These are phyloP conservation scores for Penicillium verrucosum DNA, from an alignment of 2,329 filamentous ascomycete species.

Conservation along the genomic window DNA sequence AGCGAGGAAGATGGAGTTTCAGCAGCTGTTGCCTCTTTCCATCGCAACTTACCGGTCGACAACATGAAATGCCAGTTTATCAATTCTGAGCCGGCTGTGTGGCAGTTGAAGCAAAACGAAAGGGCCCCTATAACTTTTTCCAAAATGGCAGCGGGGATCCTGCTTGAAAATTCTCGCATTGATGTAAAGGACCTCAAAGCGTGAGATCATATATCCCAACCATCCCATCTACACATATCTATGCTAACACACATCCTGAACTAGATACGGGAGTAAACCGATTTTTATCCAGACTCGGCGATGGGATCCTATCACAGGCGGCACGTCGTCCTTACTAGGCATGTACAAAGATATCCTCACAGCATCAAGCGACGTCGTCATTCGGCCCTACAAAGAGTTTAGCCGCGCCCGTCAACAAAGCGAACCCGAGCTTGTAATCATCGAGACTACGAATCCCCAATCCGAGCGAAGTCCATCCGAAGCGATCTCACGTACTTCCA, in stretches of 20 bases:
- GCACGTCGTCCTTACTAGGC: constrained; percentile 22
- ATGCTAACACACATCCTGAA: neutral
- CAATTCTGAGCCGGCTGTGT: constrained; percentile 27
- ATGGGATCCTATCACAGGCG: constrained; percentile 31
- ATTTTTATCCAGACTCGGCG: constrained; percentile 32
- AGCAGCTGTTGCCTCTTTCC: constrained; percentile 45
- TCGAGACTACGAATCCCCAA: constrained; percentile 1
- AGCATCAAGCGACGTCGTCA: constrained; percentile 19
- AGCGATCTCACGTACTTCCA: neutral
- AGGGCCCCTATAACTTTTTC: constrained; percentile 15
- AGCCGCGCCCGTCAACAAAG: constrained; percentile 5
- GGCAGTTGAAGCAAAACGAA: constrained; percentile 14
- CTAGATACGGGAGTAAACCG: constrained; percentile 23
- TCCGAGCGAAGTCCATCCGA: neutral
- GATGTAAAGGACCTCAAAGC: constrained; percentile 14
- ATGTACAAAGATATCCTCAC: constrained; percentile 23
- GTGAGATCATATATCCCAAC: neutral
- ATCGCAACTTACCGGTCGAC: constrained; percentile 31
- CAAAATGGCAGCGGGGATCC: constrained; percentile 19
- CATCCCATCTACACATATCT: neutral
- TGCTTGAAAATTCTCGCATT: constrained; percentile 20
- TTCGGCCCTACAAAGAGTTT: constrained; percentile 24
- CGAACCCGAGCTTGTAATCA: constrained; percentile 3
- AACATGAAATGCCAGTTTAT: constrained; percentile 22
- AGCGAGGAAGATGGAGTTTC: constrained; percentile 41